phyloP scores from a whole-genome alignment of 495 filamentous ascomycete genomes.

The Amphirosellinia nigrospora region DNA sequence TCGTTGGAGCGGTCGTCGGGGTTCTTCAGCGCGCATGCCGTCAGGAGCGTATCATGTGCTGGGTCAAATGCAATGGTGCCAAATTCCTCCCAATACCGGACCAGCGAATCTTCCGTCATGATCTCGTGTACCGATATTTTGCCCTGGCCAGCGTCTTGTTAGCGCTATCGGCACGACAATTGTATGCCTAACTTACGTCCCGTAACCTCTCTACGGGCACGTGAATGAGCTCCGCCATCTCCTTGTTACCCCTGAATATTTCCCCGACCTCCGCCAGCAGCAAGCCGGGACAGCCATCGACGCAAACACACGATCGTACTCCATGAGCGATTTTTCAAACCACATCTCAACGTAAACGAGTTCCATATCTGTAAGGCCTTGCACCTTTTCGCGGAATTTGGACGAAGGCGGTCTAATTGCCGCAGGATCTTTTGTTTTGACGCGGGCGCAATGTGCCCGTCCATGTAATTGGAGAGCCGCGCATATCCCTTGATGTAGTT shows the following conservation, averaged over 20 bases:
- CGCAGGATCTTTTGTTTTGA: slow-evolving; percentile 88
- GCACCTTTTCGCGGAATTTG: slow-evolving; percentile 94
- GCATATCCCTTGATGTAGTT: slow-evolving; percentile 98
- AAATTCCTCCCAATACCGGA: slow-evolving; percentile 99
- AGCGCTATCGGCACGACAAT: slow-evolving; percentile 14
- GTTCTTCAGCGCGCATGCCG: slow-evolving; percentile 89
- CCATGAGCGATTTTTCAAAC: slow-evolving; percentile 94
- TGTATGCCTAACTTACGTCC: slow-evolving; percentile 68
- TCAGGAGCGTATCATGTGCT: slow-evolving; percentile 95
- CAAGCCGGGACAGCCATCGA: slow-evolving; percentile 99
- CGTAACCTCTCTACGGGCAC: slow-evolving; percentile 88
- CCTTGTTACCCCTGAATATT: slow-evolving; percentile 96
- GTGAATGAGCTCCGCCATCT: slow-evolving; percentile 96
- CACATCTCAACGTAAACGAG: slow-evolving; percentile 96
- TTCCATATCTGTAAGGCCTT: slow-evolving; percentile 87
- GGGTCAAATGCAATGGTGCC: slow-evolving; percentile 97
- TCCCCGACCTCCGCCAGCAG: slow-evolving; percentile 95
- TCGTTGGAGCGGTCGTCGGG: slow-evolving; percentile 74
- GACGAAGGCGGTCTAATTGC: slow-evolving; percentile 89
- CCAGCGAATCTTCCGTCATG: slow-evolving; percentile 88
- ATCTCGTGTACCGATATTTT: slow-evolving; percentile 96
- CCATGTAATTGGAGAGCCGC: slow-evolving; percentile 86
- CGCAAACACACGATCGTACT: slow-evolving; percentile 97
- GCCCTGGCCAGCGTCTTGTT: slow-evolving; percentile 61
- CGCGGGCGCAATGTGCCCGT: slow-evolving; percentile 75